These are phyloP conservation scores for Porphyra umbilicalis DNA, from an alignment of 31 red algal species.

Conservation along the genomic window DNA sequence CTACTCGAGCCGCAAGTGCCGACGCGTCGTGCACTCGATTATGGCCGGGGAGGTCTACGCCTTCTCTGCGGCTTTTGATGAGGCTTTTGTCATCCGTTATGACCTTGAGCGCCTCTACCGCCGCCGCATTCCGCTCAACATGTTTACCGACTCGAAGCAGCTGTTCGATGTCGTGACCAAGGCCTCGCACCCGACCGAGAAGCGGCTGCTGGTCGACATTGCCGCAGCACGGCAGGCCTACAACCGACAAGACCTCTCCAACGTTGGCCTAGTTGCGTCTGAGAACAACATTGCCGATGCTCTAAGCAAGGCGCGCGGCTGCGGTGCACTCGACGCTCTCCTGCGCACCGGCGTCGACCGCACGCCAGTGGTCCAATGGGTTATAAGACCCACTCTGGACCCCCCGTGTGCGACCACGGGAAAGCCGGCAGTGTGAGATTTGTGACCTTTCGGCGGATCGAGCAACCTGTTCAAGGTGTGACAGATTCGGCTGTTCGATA, in stretches of 20 bases:
- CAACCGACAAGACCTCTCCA: neutral
- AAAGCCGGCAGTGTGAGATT: too few relatives aligned
- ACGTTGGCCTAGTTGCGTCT: too few relatives aligned
- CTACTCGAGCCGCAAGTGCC: neutral
- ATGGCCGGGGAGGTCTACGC: conserved; percentile 8
- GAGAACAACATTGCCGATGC: too few relatives aligned
- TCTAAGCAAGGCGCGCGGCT: too few relatives aligned
- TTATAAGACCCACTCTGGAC: too few relatives aligned
- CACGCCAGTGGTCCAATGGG: too few relatives aligned
- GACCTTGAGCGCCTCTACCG: neutral
- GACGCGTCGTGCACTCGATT: neutral
- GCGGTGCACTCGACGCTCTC: too few relatives aligned
- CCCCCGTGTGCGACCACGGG: too few relatives aligned
- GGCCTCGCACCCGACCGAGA: neutral
- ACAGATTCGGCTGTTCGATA: too few relatives aligned
- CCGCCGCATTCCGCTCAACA: conserved; percentile 1
- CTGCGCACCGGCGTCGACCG: too few relatives aligned
- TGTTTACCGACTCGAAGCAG: conserved; percentile 3
- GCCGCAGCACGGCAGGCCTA: neutral
- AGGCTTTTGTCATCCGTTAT: neutral
- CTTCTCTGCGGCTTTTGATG: conserved; percentile 12
- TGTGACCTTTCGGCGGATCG: too few relatives aligned
- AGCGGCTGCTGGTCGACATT: conserved; percentile 8
- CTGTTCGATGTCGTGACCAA: conserved; percentile 2
- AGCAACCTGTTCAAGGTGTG: too few relatives aligned